Evolutionary conservation across 345 rosid species (phyloP).

Genomic region (Brassica carinata): DNA sequence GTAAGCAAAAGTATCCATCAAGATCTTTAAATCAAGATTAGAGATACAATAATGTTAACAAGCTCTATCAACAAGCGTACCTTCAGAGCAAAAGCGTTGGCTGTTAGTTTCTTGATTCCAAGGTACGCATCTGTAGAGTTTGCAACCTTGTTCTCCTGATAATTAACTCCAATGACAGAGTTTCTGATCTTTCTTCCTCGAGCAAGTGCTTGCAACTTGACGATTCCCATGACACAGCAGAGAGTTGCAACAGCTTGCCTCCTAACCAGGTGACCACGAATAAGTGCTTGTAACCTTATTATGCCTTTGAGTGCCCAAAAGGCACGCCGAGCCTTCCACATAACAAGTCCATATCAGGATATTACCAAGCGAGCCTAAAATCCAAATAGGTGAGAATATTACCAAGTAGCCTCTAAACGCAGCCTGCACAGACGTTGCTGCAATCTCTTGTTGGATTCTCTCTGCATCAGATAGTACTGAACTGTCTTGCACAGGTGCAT

Average conservation of each 20-base stretch:
- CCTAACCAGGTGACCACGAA: conserved; percentile 94
- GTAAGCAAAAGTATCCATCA: conserved; percentile 38
- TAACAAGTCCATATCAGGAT: conserved; percentile 39
- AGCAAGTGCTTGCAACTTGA: conserved; percentile 77
- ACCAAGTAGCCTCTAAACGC: conserved; percentile 96
- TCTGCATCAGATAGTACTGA: conserved; percentile 49
- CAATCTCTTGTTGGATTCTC: conserved; percentile 56
- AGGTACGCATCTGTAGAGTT: conserved; percentile 42
- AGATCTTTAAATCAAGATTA: neutral
- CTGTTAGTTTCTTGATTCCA: conserved; percentile 53
- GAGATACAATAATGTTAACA: neutral
- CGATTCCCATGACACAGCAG: conserved; percentile 73
- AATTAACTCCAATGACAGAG: conserved; percentile 54
- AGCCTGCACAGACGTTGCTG: conserved; percentile 92
- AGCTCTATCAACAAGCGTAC: conserved; percentile 41
- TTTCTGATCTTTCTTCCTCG: conserved; percentile 67
- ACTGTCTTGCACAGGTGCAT: conserved; percentile 23
- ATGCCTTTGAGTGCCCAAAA: conserved; percentile 94
- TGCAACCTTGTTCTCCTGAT: conserved; percentile 51
- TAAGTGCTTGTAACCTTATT: conserved; percentile 93
- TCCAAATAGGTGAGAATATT: conserved; percentile 37
- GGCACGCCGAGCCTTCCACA: conserved; percentile 91
- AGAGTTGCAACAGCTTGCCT: conserved; percentile 89
- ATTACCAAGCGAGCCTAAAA: neutral
- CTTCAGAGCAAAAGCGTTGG: conserved; percentile 65